phyloP scores from a whole-genome alignment of 2,329 filamentous ascomycete species.

The Claviceps citrina region DNA sequence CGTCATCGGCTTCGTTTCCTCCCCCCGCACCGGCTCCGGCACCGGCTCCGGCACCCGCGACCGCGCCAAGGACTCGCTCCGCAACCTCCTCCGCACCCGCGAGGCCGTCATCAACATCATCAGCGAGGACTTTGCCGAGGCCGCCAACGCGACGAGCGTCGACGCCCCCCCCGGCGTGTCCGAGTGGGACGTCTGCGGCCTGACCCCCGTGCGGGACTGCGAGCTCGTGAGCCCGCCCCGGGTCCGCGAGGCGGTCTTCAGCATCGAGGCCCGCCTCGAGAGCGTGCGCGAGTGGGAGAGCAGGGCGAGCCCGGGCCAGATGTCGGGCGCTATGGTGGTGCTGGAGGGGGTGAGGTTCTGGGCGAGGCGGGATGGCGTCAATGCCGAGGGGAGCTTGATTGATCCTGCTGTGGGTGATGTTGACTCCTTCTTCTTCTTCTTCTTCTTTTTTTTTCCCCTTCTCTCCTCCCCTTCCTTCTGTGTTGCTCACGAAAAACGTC shows the following conservation, averaged over 20 bases:
- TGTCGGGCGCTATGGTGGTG: slow-evolving; percentile 57
- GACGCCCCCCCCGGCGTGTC: slow-evolving; percentile 62
- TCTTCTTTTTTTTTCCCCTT: neutral
- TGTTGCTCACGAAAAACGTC: too few relatives aligned
- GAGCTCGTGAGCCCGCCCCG: slow-evolving; percentile 53
- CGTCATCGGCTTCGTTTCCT: slow-evolving; percentile 36
- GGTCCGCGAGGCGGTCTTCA: slow-evolving; percentile 70
- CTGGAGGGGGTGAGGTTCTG: slow-evolving; percentile 79
- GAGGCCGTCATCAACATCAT: slow-evolving; percentile 85
- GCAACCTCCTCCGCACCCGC: slow-evolving; percentile 52
- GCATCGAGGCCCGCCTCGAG: slow-evolving; percentile 66
- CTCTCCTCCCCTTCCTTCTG: neutral
- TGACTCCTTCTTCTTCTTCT: too few relatives aligned
- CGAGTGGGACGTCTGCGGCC: slow-evolving; percentile 66
- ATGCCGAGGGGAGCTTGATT: slow-evolving; percentile 58
- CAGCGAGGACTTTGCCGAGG: slow-evolving; percentile 69
- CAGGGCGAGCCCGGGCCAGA: slow-evolving; percentile 50
- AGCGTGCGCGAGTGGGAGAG: slow-evolving; percentile 66
- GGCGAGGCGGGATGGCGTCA: slow-evolving; percentile 76
- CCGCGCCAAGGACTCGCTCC: slow-evolving; percentile 72
- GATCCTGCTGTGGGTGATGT: slow-evolving; percentile 51
- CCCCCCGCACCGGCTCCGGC: slow-evolving; percentile 48
- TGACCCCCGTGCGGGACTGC: slow-evolving; percentile 45
- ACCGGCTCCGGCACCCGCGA: slow-evolving; percentile 59
- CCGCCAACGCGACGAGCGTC: slow-evolving; percentile 66